Conservation (phyloP, 2,329 filamentous ascomycete species). For the Colletotrichum graminicola region DNA sequence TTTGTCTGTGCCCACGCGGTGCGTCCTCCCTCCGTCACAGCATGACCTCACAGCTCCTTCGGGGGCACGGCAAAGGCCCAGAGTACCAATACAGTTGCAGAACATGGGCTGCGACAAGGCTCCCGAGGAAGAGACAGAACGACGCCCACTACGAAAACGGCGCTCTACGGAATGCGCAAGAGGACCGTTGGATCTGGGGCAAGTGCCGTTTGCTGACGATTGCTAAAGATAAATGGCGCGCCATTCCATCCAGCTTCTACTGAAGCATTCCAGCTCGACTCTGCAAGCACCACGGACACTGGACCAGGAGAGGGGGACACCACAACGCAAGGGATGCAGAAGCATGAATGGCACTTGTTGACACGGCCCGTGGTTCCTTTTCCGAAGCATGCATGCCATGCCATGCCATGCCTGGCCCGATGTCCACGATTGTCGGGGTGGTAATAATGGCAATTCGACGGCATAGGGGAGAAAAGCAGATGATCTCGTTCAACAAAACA, state of each 20-base stretch:
- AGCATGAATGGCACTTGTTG: slow-evolving; percentile 15
- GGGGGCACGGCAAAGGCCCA: not conserved
- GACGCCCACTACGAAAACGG: slow-evolving; percentile 12
- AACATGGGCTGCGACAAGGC: not conserved
- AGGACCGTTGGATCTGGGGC: slow-evolving; percentile 29
- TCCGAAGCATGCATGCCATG: not conserved
- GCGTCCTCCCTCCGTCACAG: not conserved
- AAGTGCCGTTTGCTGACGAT: slow-evolving; percentile 32
- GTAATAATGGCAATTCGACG: not conserved
- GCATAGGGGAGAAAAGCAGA: not conserved
- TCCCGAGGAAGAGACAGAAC: slow-evolving; percentile 12
- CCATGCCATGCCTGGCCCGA: not conserved
- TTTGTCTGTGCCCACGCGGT: slow-evolving; percentile 4
- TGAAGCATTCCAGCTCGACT: slow-evolving; percentile 7
- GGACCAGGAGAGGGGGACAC: not conserved
- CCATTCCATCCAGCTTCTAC: slow-evolving; percentile 3
- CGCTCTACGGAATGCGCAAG: slow-evolving; percentile 18
- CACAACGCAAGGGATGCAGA: slow-evolving; percentile 6
- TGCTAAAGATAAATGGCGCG: slow-evolving; percentile 27
- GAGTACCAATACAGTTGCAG: not conserved
- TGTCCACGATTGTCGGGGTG: not conserved
- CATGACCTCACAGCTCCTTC: slow-evolving; percentile 14
- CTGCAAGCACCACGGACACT: slow-evolving; percentile 2
- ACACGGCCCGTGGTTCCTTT: not conserved
- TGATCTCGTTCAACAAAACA: not conserved